phyloP scores from a whole-genome alignment of 805 yeast species.

The Wickerhamiella sergipiensis region DNA sequence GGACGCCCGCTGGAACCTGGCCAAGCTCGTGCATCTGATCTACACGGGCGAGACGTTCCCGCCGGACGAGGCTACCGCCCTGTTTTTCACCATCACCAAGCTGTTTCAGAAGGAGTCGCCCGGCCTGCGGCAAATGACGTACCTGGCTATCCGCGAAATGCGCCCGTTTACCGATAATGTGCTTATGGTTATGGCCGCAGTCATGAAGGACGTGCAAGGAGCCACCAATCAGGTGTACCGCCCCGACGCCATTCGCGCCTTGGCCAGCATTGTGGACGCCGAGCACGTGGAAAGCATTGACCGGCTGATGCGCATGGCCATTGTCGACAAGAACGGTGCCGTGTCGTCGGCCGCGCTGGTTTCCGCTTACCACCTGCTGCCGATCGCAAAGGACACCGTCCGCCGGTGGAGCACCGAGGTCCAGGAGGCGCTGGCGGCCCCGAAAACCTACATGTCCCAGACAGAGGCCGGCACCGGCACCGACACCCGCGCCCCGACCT shows the following conservation, averaged over 20 bases:
- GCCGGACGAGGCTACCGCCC: conserved; percentile 74
- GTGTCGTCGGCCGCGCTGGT: conserved; percentile 90
- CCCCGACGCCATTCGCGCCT: conserved; percentile 89
- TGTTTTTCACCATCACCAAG: conserved; percentile 88
- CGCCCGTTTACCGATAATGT: conserved; percentile 77
- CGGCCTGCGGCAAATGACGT: conserved; percentile 80
- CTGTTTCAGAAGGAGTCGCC: conserved; percentile 86
- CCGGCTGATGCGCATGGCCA: conserved; percentile 79
- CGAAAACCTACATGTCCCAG: conserved; percentile 27
- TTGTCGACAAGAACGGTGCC: conserved; percentile 79
- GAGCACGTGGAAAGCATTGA: conserved; percentile 83
- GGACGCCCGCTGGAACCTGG: conserved; percentile 69
- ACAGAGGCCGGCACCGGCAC: conserved; percentile 22
- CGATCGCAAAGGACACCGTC: conserved; percentile 82
- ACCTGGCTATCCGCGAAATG: conserved; percentile 85
- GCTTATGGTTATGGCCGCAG: conserved; percentile 93
- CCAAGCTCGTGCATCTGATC: conserved; percentile 69
- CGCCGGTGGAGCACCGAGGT: conserved; percentile 90
- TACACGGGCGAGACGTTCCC: conserved; percentile 83
- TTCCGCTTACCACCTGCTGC: conserved; percentile 78
- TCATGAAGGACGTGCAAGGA: conserved; percentile 94
- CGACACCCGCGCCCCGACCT: conserved; percentile 41
- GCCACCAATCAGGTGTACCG: conserved; percentile 66
- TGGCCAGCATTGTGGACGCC: conserved; percentile 76
- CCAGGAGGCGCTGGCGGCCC: conserved; percentile 70